phyloP scores from a whole-genome alignment of 140 eudicot genomes.

The Bidens hawaiensis region DNA sequence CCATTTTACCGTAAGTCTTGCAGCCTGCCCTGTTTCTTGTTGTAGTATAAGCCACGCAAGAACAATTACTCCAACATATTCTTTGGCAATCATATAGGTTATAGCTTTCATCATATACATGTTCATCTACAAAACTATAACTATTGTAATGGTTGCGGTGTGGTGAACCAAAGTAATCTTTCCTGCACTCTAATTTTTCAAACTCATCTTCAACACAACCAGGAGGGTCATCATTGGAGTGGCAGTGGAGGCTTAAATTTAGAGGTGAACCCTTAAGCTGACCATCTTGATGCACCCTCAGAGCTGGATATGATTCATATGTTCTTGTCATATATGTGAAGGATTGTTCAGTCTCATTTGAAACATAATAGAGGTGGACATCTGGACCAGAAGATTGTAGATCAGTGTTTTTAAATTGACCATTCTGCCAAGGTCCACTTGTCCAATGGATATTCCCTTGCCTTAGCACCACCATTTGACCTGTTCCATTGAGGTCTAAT shows the following conservation, averaged over 20 bases:
- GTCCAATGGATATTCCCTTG: slow-evolving; percentile 30
- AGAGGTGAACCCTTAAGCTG: not conserved
- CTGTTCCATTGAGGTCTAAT: not conserved
- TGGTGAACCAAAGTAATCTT: not conserved
- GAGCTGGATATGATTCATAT: slow-evolving; percentile 15
- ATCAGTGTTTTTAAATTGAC: slow-evolving; percentile 10
- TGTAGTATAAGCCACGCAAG: too few species aligned
- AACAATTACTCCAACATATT: too few species aligned
- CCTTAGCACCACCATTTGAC: slow-evolving; percentile 26
- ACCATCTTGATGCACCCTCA: slow-evolving; percentile 19
- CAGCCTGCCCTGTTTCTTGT: too few species aligned
- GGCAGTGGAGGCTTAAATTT: not conserved
- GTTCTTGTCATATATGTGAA: slow-evolving; percentile 18
- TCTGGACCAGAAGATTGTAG: not conserved
- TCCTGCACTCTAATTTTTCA: too few species aligned
- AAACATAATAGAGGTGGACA: slow-evolving; percentile 18
- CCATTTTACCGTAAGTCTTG: too few species aligned
- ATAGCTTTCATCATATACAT: too few species aligned
- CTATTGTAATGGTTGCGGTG: not conserved
- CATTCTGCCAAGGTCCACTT: slow-evolving; percentile 25
- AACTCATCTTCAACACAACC: slow-evolving; percentile 34
- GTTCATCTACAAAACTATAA: too few species aligned
- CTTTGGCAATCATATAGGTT: too few species aligned
- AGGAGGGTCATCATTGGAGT: not conserved
- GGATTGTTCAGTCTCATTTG: slow-evolving; percentile 29